Evolutionary conservation across 352 stramenopile species (phyloP).

Genomic region (Pythium vanterpoolii): DNA sequence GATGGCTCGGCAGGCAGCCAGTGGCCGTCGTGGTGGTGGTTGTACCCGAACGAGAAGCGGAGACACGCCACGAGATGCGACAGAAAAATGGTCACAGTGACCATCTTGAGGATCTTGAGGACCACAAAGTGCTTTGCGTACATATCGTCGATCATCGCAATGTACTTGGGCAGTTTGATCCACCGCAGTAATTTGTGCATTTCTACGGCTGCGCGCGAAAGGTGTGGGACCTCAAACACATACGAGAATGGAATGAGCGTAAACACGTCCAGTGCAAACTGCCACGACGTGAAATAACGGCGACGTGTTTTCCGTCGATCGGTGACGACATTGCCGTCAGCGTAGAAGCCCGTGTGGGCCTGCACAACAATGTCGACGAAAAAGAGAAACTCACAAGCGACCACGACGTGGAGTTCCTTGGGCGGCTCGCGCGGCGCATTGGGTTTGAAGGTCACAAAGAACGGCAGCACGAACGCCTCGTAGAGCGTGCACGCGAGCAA

Average conservation of each 20-base stretch:
- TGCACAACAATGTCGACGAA: conserved; percentile 52
- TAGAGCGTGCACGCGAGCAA: conserved; percentile 49
- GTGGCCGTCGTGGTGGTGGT: conserved; percentile 39
- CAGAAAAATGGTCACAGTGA: conserved; percentile 42
- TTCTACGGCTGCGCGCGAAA: conserved; percentile 28
- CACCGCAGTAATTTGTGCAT: conserved; percentile 59
- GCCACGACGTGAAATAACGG: conserved; percentile 52
- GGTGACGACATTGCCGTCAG: conserved; percentile 51
- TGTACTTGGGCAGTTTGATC: conserved; percentile 49
- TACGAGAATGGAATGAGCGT: conserved; percentile 41
- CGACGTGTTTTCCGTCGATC: conserved; percentile 42
- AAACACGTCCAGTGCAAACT: conserved; percentile 47
- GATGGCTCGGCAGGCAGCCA: conserved; percentile 41
- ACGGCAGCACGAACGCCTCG: conserved; percentile 53
- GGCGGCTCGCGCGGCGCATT: conserved; percentile 15
- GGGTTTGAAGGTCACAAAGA: conserved; percentile 44
- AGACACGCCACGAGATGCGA: conserved; percentile 61
- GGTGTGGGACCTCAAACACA: conserved; percentile 8
- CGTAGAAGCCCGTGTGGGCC: conserved; percentile 65
- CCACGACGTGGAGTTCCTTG: conserved; percentile 23
- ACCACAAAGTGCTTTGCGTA: conserved; percentile 55
- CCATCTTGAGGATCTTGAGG: conserved; percentile 67
- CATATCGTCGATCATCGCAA: conserved; percentile 49
- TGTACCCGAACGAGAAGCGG: conserved; percentile 52
- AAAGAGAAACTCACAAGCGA: conserved; percentile 47